phyloP scores from a whole-genome alignment of 306 rosid species.

The Amphicarpaea edgeworthii region DNA sequence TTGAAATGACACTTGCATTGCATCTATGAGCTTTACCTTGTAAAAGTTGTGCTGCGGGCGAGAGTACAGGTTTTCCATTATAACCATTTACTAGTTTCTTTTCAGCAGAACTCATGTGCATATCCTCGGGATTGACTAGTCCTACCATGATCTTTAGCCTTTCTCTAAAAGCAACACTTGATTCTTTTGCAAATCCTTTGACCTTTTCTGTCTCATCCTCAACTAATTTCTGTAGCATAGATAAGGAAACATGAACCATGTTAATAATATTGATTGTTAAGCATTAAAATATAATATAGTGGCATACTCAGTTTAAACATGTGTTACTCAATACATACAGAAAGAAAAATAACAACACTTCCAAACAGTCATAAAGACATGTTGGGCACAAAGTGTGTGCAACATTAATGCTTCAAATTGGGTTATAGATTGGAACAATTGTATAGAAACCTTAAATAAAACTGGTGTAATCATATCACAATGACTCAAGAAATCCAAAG shows the following conservation, averaged over 20 bases:
- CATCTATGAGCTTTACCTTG: slow-evolving; percentile 53
- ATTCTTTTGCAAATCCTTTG: slow-evolving; percentile 89
- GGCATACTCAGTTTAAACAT: not conserved
- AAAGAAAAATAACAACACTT: not conserved
- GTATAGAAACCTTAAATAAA: not conserved
- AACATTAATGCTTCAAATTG: not conserved
- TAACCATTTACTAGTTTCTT: slow-evolving; percentile 81
- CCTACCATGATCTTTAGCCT: slow-evolving; percentile 94
- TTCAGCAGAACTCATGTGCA: slow-evolving; percentile 80
- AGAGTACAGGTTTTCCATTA: slow-evolving; percentile 92
- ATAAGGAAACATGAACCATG: slow-evolving; percentile 27
- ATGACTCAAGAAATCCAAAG: not conserved
- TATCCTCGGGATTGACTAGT: slow-evolving; percentile 87
- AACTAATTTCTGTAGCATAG: slow-evolving; percentile 70
- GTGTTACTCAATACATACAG: not conserved
- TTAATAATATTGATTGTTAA: not conserved
- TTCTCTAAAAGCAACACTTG: slow-evolving; percentile 78
- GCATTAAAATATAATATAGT: not conserved
- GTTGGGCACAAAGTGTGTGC: not conserved
- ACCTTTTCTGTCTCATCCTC: slow-evolving; percentile 87
- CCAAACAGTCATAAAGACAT: not conserved
- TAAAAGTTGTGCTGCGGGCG: slow-evolving; percentile 95
- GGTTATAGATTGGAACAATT: not conserved
- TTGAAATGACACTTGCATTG: not conserved
- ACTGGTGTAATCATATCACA: not conserved